phyloP scores from a whole-genome alignment of 106 monocot species.

The Vanilla planifolia region DNA sequence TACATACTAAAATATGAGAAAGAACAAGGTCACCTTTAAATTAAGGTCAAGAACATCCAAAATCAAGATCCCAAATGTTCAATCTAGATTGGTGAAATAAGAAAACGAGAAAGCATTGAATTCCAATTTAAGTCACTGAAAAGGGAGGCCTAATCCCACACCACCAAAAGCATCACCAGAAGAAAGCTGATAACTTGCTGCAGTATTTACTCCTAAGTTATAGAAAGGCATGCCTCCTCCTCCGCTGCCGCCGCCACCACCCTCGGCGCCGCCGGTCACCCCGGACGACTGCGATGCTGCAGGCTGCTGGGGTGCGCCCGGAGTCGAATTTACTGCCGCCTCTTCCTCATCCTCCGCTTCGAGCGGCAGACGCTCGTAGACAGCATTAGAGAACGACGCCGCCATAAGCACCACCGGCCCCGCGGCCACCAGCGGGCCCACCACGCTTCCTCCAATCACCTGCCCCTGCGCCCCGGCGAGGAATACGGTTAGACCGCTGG shows the following conservation, averaged over 20 bases:
- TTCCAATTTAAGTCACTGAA: conserved; percentile 1
- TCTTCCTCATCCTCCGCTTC: conserved; percentile 6
- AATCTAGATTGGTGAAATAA: no score
- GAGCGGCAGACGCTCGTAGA: neutral
- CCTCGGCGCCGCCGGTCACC: neutral
- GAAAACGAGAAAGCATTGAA: no score
- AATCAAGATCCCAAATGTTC: no score
- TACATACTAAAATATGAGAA: no score
- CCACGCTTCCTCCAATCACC: neutral
- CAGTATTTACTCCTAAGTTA: no score
- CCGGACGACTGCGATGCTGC: conserved; percentile 6
- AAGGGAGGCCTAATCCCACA: neutral
- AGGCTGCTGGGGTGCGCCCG: no score
- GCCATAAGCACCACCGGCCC: conserved; percentile 2
- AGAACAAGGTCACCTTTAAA: no score
- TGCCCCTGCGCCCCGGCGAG: conserved; percentile 3
- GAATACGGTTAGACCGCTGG: conserved; percentile 6
- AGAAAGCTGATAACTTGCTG: neutral
- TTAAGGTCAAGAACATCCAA: no score
- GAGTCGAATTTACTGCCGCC: no score
- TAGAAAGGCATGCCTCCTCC: no score
- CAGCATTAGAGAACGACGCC: conserved; percentile 1
- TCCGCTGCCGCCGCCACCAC: conserved; percentile 1
- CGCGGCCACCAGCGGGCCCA: neutral
- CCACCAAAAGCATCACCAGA: neutral